Evolutionary conservation across 1,284 basidiomycete genomes (phyloP).

Genomic region (Chiua sp.): DNA sequence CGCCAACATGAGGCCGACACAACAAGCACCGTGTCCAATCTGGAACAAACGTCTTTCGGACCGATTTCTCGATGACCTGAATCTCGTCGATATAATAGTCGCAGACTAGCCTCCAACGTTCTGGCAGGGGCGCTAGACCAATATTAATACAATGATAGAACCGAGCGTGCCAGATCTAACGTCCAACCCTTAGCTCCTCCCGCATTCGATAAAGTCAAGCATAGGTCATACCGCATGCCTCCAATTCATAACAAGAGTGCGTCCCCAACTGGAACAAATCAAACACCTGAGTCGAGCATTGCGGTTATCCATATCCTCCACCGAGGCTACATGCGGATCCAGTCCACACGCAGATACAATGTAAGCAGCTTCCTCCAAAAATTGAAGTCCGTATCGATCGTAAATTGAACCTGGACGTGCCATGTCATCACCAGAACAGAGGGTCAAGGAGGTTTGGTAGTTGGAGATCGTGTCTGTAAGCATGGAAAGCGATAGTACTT

Average conservation of each 20-base stretch:
- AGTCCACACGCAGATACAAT: constrained; percentile 15
- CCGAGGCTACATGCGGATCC: constrained; percentile 19
- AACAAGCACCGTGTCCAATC: constrained; percentile 18
- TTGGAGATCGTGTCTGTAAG: not conserved
- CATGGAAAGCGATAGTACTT: constrained; percentile 7
- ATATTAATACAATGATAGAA: constrained; percentile 12
- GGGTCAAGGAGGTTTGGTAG: too few species aligned
- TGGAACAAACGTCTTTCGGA: constrained; percentile 8
- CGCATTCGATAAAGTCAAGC: not conserved
- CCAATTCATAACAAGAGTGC: constrained; percentile 21
- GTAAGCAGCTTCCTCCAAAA: constrained; percentile 17
- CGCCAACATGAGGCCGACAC: constrained; percentile 19
- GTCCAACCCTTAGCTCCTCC: not conserved
- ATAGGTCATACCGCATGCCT: constrained; percentile 15
- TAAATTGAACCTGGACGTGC: constrained; percentile 1
- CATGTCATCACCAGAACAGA: not conserved
- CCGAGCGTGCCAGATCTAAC: constrained; percentile 22
- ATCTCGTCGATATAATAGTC: constrained; percentile 21
- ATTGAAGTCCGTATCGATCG: constrained; percentile 8
- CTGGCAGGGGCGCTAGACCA: constrained; percentile 4
- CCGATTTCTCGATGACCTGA: constrained; percentile 13
- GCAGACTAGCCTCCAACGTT: constrained; percentile 17
- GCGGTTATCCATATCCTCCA: constrained; percentile 23
- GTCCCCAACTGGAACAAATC: constrained; percentile 5
- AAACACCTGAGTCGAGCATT: constrained; percentile 25